Conservation (phyloP, 345 rosid species). For the Eutrema heterophyllum region DNA sequence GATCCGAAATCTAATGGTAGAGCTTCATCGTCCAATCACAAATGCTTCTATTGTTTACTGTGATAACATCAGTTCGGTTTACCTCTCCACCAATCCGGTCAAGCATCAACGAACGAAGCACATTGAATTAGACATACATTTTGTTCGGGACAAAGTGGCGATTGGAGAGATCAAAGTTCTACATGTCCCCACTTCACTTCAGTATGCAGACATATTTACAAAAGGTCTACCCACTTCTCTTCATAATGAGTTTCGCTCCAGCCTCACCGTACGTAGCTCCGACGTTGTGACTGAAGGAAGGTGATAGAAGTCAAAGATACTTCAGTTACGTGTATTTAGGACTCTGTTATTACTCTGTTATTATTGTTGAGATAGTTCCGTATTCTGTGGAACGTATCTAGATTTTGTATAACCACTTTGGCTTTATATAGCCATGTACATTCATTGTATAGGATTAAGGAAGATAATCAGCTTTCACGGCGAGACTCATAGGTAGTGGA, state of each 20-base stretch:
- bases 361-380: too few species aligned
- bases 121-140: background rate
- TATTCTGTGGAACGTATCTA: too few species aligned
- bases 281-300: background rate
- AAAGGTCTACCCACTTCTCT: background rate
- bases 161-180: background rate
- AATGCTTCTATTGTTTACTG: background rate
- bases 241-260: background rate
- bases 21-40: background rate
- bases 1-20: background rate
- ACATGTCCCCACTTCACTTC: background rate
- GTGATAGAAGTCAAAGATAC: background rate
- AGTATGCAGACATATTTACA: background rate
- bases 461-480: too few species aligned
- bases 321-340: too few species aligned
- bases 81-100: background rate
- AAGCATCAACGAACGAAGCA: background rate
- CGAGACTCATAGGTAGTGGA: too few species aligned
- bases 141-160: background rate
- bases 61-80: background rate
- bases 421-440: too few species aligned
- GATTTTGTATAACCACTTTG: too few species aligned
- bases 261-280: background rate
- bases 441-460: too few species aligned
- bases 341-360: too few species aligned